Evolutionary conservation across 2,329 filamentous ascomycete species (phyloP).

Genomic region (Akanthomyces uredinophilus): DNA sequence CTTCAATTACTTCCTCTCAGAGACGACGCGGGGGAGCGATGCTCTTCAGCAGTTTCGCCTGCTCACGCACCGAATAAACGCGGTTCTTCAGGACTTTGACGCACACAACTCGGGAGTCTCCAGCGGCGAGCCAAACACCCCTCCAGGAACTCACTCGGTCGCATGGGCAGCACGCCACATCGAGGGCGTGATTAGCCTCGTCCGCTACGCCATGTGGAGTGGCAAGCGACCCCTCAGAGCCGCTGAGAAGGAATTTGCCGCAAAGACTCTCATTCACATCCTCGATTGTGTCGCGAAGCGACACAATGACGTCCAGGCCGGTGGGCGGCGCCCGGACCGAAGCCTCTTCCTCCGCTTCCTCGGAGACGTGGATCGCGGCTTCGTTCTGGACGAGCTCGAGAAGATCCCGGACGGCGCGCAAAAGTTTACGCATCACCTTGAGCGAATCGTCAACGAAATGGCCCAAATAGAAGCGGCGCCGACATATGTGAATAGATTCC

Average conservation of each 20-base stretch:
- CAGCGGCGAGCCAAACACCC: not conserved
- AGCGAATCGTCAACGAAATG: constrained; percentile 29
- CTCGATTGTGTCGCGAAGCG: constrained; percentile 40
- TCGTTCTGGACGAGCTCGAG: constrained; percentile 41
- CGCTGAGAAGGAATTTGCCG: constrained; percentile 40
- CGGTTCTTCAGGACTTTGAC: constrained; percentile 42
- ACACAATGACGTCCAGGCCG: constrained; percentile 32
- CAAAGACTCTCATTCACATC: constrained; percentile 43
- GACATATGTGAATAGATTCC: constrained; percentile 33
- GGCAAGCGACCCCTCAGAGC: constrained; percentile 32
- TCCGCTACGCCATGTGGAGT: constrained; percentile 37
- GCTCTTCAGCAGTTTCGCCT: constrained; percentile 44
- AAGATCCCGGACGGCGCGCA: constrained; percentile 40
- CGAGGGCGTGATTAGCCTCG: constrained; percentile 35
- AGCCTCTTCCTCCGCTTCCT: constrained; percentile 47
- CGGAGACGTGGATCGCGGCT: constrained; percentile 38
- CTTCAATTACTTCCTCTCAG: constrained; percentile 47
- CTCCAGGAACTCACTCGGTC: constrained; percentile 26
- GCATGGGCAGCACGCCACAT: constrained; percentile 48
- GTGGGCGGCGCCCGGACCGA: constrained; percentile 27
- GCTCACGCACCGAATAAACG: constrained; percentile 42
- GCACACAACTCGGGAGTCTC: constrained; percentile 22
- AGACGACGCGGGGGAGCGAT: constrained; percentile 39
- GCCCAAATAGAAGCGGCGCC: constrained; percentile 29
- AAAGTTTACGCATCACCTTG: constrained; percentile 37